These are phyloP conservation scores for Phoma sp. DNA, from an alignment of 2,329 filamentous ascomycete genomes.

Conservation along the genomic window DNA sequence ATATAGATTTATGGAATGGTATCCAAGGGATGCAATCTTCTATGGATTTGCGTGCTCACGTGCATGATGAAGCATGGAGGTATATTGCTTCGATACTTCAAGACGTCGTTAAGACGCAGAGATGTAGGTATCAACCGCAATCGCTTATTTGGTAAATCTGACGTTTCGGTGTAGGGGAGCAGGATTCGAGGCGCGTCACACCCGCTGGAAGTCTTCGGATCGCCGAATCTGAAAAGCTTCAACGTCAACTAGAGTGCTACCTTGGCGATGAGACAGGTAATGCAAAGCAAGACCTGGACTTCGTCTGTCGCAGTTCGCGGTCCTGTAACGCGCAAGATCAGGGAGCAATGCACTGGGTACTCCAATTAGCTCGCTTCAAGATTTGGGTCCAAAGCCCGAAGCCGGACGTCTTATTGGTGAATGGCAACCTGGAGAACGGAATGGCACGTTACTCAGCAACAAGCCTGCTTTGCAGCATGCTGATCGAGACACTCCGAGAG, in stretches of 20 bases:
- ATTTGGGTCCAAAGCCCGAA: background rate
- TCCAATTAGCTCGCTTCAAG: background rate
- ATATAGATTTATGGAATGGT: background rate
- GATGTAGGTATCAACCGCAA: background rate
- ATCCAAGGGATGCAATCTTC: background rate
- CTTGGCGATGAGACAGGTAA: background rate
- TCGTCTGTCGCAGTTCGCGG: background rate
- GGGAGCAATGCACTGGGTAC: background rate
- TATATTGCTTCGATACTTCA: background rate
- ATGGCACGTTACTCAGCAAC: background rate
- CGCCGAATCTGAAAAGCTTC: background rate
- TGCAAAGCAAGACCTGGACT: background rate
- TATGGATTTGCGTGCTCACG: background rate
- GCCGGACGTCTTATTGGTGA: background rate
- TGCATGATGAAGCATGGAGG: background rate
- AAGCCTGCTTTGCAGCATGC: background rate
- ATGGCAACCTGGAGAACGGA: background rate
- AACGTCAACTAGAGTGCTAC: background rate
- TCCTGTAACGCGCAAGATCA: background rate
- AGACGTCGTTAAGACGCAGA: background rate
- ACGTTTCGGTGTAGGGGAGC: too few species aligned
- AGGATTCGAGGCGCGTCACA: too few species aligned
- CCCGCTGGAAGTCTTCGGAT: background rate
- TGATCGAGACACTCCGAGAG: background rate
- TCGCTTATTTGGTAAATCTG: too few species aligned